Evolutionary conservation across 768 basidiomycete species (phyloP), one percentile per base, ranked within the genome.

Genomic region (Guyanaporus albipodus): DNA sequence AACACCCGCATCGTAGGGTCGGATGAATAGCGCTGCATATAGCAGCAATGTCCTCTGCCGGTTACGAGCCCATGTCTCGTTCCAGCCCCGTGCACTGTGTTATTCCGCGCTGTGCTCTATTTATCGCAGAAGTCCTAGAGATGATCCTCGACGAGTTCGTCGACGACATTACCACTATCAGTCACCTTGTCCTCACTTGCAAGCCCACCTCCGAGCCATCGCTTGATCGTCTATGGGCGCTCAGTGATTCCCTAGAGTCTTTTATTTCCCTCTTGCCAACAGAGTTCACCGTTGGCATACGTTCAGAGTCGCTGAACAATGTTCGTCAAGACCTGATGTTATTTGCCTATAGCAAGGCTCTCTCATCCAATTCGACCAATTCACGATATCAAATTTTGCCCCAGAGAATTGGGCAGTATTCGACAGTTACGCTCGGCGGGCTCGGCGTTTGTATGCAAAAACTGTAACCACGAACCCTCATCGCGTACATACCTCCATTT

Each of bases 391-490:
- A 10, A 49, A 42, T 34, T 26, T 62, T 7, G 31, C 50, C 28
- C 24, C 24, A 2, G 44, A 56, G 19, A 53, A 47, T 14, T 60
- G 59, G 59, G 53, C 38, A 4, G 19, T 46, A 1, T 60, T 60
- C 26, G 59, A 60, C 40, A 59, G 48, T 26, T 62, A 60, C 14
- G 57, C 59, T 22, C 47, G 23, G 21, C 57, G 59, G 1, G 49
- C 54, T 28, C 48, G 60, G 9, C 50, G 45, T 46, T 35, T 62
- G 33, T 60, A 60, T 39, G 57, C 33, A n/a, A 62, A 53, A 40
- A 62, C 60, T 4, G 59, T 60, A 1, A 60, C 60, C 27, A 62
- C 50, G 59, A 53, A 36, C 26, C 59, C 60, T 8, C 57, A 53
- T 24, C 60, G 57, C 32, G 33, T 60, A 15, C 49, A 60, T 33